phyloP scores from a whole-genome alignment of 2,329 filamentous ascomycete species.

The Dothistroma pini region DNA sequence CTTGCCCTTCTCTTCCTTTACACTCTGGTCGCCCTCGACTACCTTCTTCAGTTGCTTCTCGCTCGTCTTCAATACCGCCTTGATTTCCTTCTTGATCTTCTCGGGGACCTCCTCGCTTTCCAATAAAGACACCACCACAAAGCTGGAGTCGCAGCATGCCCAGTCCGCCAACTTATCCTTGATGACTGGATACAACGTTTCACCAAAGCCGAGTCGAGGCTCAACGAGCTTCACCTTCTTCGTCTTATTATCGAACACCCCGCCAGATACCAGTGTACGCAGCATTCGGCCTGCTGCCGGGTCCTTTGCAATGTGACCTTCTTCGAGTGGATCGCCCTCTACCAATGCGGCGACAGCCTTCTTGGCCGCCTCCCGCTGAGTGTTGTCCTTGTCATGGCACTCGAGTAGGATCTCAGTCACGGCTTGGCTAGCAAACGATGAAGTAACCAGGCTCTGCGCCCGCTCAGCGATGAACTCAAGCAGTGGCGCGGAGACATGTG shows the following conservation, averaged over 20 bases:
- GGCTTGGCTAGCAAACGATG: conserved; percentile 82
- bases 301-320: conserved; percentile 59
- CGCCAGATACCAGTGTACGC: conserved; percentile 85
- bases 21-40: conserved; percentile 47
- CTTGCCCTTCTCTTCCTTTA: conserved; percentile 68
- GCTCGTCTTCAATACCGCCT: conserved; percentile 67
- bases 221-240: conserved; percentile 68
- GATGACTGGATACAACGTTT: conserved; percentile 77
- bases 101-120: conserved; percentile 66
- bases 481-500: conserved; percentile 68
- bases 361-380: conserved; percentile 51
- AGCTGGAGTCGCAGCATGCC: conserved; percentile 82
- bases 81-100: conserved; percentile 60
- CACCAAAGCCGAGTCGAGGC: conserved; percentile 75
- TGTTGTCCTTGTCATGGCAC: conserved; percentile 62
- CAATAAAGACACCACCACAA: conserved; percentile 76
- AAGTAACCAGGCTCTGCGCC: conserved; percentile 64
- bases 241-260: conserved; percentile 71
- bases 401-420: conserved; percentile 77
- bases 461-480: conserved; percentile 68
- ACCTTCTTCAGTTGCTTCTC: conserved; percentile 68
- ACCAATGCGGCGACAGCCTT: conserved; percentile 57
- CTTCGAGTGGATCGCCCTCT: conserved; percentile 38
- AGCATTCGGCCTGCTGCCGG: conserved; percentile 74
- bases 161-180: conserved; percentile 70